A percentile compares a stretch with the other conserved stretches of the same genome.
Conservation (phyloP, 768 basidiomycete species). For the Trametes punicea region DNA sequence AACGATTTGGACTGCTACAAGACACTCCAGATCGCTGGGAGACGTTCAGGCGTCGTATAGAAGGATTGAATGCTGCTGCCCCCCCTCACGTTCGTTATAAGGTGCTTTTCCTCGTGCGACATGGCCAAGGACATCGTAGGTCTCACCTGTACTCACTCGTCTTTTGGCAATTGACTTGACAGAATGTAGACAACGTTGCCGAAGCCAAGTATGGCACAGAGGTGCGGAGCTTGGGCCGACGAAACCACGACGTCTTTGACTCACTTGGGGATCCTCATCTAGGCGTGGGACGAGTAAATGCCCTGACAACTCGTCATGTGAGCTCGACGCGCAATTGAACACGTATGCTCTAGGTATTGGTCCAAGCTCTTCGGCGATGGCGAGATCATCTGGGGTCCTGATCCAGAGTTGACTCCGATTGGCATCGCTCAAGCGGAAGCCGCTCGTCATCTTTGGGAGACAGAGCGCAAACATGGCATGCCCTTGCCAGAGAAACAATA, state of each 20-base stretch:
- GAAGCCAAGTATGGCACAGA: constrained; percentile 52
- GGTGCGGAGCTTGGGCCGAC: constrained; percentile 25
- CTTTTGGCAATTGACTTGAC: neutral
- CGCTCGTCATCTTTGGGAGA: constrained; percentile 45
- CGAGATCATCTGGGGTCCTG: constrained; percentile 72
- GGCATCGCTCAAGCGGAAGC: constrained; percentile 55
- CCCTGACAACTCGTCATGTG: neutral
- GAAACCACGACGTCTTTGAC: neutral
- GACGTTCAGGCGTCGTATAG: constrained; percentile 40
- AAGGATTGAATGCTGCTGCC: constrained; percentile 44
- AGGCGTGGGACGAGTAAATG: constrained; percentile 62
- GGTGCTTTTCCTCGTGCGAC: constrained; percentile 61
- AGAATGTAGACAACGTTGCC: constrained; percentile 59
- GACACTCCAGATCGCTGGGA: constrained; percentile 47
- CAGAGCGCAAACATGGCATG: constrained; percentile 34
- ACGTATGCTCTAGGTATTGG: constrained; percentile 46
- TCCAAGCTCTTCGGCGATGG: constrained; percentile 62
- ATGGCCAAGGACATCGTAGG: constrained; percentile 74
- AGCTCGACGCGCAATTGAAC: neutral
- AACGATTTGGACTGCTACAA: constrained; percentile 59
- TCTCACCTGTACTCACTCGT: neutral
- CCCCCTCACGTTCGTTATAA: constrained; percentile 48
- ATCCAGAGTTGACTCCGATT: constrained; percentile 57
- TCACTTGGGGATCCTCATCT: too few species aligned
- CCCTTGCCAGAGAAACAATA: constrained; percentile 56